phyloP scores from a whole-genome alignment of 441 rosid genomes.

The Adansonia gregorii region DNA sequence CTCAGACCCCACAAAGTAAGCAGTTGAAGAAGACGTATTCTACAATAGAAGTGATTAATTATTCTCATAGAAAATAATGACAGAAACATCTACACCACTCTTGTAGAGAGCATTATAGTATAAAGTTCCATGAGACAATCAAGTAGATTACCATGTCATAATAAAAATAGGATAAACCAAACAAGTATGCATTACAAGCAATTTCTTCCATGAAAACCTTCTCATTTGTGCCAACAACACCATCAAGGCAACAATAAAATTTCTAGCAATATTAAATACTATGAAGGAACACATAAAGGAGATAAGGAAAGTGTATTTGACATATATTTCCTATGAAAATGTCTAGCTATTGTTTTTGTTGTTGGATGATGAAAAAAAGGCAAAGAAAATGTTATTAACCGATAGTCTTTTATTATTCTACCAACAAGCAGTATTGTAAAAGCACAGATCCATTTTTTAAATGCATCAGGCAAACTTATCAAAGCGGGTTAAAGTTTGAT shows the following conservation, averaged over 20 bases:
- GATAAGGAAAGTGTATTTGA: background rate
- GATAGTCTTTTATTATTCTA: background rate
- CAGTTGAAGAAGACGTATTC: slow-evolving; percentile 18
- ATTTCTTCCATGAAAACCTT: background rate
- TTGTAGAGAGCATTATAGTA: background rate
- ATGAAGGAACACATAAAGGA: background rate
- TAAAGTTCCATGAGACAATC: background rate
- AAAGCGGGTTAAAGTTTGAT: background rate
- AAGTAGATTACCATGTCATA: background rate
- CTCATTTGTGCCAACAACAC: background rate
- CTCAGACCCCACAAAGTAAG: slow-evolving; percentile 28
- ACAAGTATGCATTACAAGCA: background rate
- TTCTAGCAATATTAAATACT: background rate
- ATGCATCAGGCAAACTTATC: background rate
- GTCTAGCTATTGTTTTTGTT: background rate
- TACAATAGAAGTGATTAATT: slow-evolving; percentile 13
- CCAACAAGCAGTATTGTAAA: background rate
- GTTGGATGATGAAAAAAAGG: background rate
- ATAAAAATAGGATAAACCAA: slow-evolving; percentile 6
- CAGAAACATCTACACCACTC: slow-evolving; percentile 3
- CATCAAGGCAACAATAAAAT: background rate
- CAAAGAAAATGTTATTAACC: background rate
- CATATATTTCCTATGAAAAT: background rate
- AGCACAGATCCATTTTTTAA: background rate
- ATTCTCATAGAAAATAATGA: background rate